Percentiles rank a stretch among this genome's conserved stretches.
Conservation (phyloP, 257 asterid genomes). For the Paraleonurus japonicus region DNA sequence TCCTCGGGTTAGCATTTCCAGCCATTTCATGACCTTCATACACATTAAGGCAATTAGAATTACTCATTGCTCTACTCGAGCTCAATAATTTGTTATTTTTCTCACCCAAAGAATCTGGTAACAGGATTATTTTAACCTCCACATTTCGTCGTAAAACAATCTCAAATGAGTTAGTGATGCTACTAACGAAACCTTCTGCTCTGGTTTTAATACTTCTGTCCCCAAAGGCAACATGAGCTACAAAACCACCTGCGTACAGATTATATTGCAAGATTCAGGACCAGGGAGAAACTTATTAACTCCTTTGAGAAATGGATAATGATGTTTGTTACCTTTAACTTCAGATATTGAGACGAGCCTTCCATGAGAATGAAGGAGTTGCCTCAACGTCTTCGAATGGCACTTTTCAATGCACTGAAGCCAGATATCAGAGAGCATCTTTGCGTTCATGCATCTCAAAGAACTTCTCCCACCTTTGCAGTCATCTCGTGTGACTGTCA, state of each 20-base stretch:
- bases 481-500: conserved; percentile 33
- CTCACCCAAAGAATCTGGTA: conserved; percentile 41
- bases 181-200: conserved; percentile 93
- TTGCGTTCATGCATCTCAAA: conserved; percentile 53
- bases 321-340: conserved; percentile 56
- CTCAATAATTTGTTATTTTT: conserved; percentile 23
- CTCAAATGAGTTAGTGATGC: conserved; percentile 88
- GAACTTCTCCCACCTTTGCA: conserved; percentile 29
- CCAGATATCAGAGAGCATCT: conserved; percentile 68
- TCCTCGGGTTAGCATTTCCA: conserved; percentile 36
- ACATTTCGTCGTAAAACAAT: conserved; percentile 69
- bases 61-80: conserved; percentile 18
- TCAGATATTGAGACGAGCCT: conserved; percentile 78
- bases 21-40: conserved; percentile 33
- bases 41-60: conserved; percentile 35
- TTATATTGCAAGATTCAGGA: background rate
- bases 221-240: conserved; percentile 75
- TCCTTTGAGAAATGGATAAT: background rate
- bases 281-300: background rate
- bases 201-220: conserved; percentile 67
- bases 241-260: conserved; percentile 64
- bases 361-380: conserved; percentile 71
- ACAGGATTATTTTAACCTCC: conserved; percentile 69
- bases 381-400: conserved; percentile 87
- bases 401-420: conserved; percentile 79